phyloP scores from a whole-genome alignment of 345 rosid species.

The Erucastrum elatum region DNA sequence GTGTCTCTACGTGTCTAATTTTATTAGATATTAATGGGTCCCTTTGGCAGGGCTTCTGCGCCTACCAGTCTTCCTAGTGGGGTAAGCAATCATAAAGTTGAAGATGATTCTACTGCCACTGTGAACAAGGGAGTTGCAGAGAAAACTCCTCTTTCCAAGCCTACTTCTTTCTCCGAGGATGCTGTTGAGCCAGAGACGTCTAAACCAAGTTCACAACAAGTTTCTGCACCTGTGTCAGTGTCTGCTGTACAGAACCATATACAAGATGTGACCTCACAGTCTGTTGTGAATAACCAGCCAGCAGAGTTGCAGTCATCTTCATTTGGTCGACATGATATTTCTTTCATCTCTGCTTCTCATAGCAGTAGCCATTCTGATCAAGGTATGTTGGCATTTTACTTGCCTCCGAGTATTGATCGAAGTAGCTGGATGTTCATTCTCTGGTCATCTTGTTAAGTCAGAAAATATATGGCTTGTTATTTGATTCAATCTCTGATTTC shows the following conservation, averaged over 20 bases:
- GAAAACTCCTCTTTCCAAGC: constrained; percentile 18
- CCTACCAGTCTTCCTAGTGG: constrained; percentile 46
- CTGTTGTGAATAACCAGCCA: constrained; percentile 36
- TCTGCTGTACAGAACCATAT: constrained; percentile 40
- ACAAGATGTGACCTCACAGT: constrained; percentile 30
- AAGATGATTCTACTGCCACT: constrained; percentile 31
- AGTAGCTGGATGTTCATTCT: constrained; percentile 11
- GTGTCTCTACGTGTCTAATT: neutral
- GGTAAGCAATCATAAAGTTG: constrained; percentile 26
- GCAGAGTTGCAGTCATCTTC: constrained; percentile 43
- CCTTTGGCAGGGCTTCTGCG: constrained; percentile 47
- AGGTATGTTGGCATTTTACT: constrained; percentile 40
- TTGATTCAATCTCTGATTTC: constrained; percentile 20
- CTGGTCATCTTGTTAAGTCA: neutral
- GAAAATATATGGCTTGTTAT: neutral
- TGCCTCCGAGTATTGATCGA: neutral
- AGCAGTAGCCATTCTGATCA: constrained; percentile 30
- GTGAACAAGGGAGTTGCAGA: constrained; percentile 34
- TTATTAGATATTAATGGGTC: neutral
- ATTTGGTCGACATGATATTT: constrained; percentile 17
- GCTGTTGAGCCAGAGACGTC: constrained; percentile 42
- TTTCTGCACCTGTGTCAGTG: constrained; percentile 30
- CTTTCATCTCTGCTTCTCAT: constrained; percentile 36
- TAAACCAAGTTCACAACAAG: constrained; percentile 40
- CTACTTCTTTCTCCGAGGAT: constrained; percentile 33